phyloP scores from a whole-genome alignment of 2,329 filamentous ascomycete genomes.

The Neofusicoccum laricinum region DNA sequence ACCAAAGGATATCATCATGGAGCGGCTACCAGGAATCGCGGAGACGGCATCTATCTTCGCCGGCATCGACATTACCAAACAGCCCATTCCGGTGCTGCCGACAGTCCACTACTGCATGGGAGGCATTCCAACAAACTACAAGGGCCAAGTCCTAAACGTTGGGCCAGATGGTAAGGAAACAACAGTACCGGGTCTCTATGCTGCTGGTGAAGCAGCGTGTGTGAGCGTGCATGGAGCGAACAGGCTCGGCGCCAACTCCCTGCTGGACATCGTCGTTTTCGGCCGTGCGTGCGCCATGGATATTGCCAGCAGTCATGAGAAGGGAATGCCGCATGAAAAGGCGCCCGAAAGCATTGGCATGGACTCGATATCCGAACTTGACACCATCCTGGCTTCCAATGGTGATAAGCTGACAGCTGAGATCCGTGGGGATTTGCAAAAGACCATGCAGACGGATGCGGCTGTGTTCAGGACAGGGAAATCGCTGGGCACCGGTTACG shows the following conservation, averaged over 20 bases:
- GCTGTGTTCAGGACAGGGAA: slow-evolving; percentile 46
- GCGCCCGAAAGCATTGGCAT: slow-evolving; percentile 35
- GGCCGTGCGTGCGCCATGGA: slow-evolving; percentile 46
- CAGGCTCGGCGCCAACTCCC: slow-evolving; percentile 47
- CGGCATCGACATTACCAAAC: slow-evolving; percentile 48
- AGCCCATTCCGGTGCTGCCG: slow-evolving; percentile 51
- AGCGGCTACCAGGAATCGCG: slow-evolving; percentile 49
- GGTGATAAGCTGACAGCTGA: slow-evolving; percentile 38
- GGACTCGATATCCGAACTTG: slow-evolving; percentile 33
- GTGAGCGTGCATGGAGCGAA: slow-evolving; percentile 51
- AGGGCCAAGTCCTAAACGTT: slow-evolving; percentile 46
- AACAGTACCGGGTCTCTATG: slow-evolving; percentile 46
- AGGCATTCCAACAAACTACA: slow-evolving; percentile 50
- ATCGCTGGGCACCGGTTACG: slow-evolving; percentile 34
- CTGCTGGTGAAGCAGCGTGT: slow-evolving; percentile 48
- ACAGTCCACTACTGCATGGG: slow-evolving; percentile 55
- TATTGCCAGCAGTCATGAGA: slow-evolving; percentile 39
- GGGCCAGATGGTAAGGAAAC: slow-evolving; percentile 38
- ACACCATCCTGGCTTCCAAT: slow-evolving; percentile 35
- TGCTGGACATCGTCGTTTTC: slow-evolving; percentile 51
- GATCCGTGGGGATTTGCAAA: slow-evolving; percentile 44
- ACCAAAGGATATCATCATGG: slow-evolving; percentile 45
- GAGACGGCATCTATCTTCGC: slow-evolving; percentile 51
- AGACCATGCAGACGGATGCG: slow-evolving; percentile 46
- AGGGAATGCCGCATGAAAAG: slow-evolving; percentile 34